These are phyloP conservation scores for Salvia splendens DNA, from an alignment of 257 asterid species.

Conservation along the genomic window DNA sequence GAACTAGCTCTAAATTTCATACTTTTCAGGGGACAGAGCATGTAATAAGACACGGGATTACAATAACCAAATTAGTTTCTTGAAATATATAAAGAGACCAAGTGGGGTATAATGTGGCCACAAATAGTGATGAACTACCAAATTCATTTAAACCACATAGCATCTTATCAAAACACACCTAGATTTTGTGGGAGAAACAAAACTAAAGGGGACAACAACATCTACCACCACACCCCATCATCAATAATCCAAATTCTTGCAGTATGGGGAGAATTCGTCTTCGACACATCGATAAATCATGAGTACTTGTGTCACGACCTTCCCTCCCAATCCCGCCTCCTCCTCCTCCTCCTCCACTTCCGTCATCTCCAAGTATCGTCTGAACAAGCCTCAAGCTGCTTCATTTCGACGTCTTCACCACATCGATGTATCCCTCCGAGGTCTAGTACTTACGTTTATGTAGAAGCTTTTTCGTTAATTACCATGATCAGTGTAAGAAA, in stretches of 20 bases:
- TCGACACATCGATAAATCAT: constrained; percentile 31
- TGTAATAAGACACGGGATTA: neutral
- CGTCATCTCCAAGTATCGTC: no score
- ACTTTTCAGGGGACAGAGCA: no score
- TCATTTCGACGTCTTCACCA: no score
- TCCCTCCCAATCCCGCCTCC: no score
- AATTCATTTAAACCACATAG: constrained; percentile 34
- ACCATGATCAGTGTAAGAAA: no score
- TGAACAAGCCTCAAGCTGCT: no score
- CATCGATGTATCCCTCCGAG: no score
- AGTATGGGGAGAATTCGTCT: constrained; percentile 29
- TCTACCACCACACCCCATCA: constrained; percentile 30
- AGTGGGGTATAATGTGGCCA: constrained; percentile 28
- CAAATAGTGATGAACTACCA: constrained; percentile 2
- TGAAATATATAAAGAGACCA: neutral
- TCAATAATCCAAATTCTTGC: constrained; percentile 34
- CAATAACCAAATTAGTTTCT: neutral
- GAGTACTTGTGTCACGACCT: constrained; percentile 31
- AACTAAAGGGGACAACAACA: neutral
- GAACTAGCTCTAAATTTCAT: neutral
- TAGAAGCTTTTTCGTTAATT: no score
- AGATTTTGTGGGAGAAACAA: constrained; percentile 8
- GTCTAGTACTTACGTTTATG: no score
- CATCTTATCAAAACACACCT: constrained; percentile 40
- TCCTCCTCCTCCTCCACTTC: no score